Percentiles rank a stretch among this genome's conserved stretches.
Evolutionary conservation across 306 rosid genomes (phyloP).

Genomic region (Dalbergia oliveri): DNA sequence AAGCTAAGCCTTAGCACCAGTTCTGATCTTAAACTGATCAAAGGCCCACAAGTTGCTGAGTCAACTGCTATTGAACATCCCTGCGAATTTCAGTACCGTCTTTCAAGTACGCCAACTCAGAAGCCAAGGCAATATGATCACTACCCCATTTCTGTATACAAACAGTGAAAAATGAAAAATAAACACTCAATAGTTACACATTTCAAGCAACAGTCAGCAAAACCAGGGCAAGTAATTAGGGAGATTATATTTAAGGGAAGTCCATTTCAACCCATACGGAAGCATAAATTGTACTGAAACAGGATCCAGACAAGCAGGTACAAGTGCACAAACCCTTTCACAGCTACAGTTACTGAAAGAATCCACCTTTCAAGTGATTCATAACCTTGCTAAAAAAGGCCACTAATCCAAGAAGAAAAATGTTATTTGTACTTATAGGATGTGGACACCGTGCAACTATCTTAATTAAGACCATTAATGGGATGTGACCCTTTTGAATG

Average conservation of each 20-base stretch:
- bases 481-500: too few species aligned
- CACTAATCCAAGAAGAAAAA: conserved; percentile 26
- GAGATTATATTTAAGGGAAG: conserved; percentile 7
- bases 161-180: neutral
- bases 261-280: conserved; percentile 10
- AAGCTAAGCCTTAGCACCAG: neutral
- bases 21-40: conserved; percentile 23
- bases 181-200: neutral
- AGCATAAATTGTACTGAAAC: conserved; percentile 20
- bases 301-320: conserved; percentile 17
- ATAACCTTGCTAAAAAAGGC: conserved; percentile 13
- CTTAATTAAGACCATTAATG: too few species aligned
- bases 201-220: conserved; percentile 18
- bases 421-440: too few species aligned
- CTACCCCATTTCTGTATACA: conserved; percentile 92
- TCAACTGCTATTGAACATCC: conserved; percentile 40
- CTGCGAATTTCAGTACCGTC: conserved; percentile 39
- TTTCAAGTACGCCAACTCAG: conserved; percentile 73
- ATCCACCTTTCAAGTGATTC: neutral
- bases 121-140: conserved; percentile 89
- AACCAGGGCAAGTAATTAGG: neutral
- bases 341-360: conserved; percentile 19
- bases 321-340: neutral
- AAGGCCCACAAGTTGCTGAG: neutral
- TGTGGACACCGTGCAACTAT: too few species aligned